A percentile compares a stretch with the other conserved stretches of the same genome.
These are phyloP conservation scores for Conoideocrella luteorostrata DNA, from an alignment of 2,329 filamentous ascomycete genomes.

Conservation along the genomic window DNA sequence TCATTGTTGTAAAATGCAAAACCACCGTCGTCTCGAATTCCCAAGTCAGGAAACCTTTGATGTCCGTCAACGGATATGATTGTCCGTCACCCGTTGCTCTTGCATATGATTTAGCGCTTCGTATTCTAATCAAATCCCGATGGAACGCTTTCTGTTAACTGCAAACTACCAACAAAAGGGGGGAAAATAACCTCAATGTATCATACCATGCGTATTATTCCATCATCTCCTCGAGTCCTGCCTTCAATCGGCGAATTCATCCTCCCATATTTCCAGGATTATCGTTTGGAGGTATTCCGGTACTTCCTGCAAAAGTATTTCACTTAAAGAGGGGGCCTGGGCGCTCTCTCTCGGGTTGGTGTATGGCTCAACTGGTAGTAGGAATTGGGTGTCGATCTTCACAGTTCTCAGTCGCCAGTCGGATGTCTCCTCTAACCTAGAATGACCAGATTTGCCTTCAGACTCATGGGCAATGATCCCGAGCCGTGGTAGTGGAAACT, in stretches of 20 bases:
- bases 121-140: background rate
- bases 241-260: no score
- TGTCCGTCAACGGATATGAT: background rate
- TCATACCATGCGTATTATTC: no score
- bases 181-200: no score
- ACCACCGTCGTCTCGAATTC: background rate
- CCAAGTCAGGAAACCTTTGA: no score
- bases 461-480: conserved; percentile 12
- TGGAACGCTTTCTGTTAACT: background rate
- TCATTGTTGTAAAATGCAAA: background rate
- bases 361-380: no score
- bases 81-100: background rate
- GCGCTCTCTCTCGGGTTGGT: no score
- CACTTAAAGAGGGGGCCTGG: no score
- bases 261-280: no score
- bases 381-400: conserved; percentile 14
- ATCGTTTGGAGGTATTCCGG: no score
- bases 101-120: background rate
- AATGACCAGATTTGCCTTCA: conserved; percentile 9
- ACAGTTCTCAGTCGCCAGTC: conserved; percentile 21
- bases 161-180: no score
- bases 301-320: no score
- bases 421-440: conserved; percentile 15
- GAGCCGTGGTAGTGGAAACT: conserved; percentile 26
- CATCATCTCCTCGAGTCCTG: no score